Evolutionary conservation across 2,329 filamentous ascomycete genomes (phyloP).

Genomic region (Pyricularia sp.): DNA sequence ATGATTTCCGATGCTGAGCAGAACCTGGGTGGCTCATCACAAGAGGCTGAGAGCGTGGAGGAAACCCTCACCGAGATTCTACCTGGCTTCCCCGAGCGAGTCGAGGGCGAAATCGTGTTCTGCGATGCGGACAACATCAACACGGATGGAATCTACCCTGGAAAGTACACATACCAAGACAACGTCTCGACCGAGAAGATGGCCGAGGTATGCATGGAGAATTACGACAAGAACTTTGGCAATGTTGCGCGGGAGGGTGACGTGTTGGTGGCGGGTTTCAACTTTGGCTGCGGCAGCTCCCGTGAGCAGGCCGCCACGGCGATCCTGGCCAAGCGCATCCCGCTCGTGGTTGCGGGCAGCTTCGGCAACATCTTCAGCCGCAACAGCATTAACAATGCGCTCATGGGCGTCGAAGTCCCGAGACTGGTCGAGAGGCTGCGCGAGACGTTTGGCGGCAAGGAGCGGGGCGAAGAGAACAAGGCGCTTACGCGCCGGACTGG

Average conservation of each 20-base stretch:
- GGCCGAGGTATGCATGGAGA: constrained; percentile 87
- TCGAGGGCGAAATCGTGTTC: constrained; percentile 82
- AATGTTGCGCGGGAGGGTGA: constrained; percentile 57
- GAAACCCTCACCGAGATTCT: constrained; percentile 58
- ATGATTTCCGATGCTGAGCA: constrained; percentile 47
- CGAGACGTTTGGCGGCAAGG: constrained; percentile 38
- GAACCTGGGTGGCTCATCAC: constrained; percentile 21
- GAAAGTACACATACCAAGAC: constrained; percentile 83
- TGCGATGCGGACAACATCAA: constrained; percentile 76
- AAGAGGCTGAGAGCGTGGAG: constrained; percentile 19
- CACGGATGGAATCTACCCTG: constrained; percentile 88
- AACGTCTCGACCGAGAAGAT: constrained; percentile 67
- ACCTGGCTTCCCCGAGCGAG: constrained; percentile 76
- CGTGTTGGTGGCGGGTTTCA: constrained; percentile 77
- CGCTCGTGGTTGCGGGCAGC: constrained; percentile 69
- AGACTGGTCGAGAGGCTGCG: constrained; percentile 56
- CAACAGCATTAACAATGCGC: constrained; percentile 64
- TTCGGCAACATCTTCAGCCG: constrained; percentile 78
- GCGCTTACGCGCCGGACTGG: constrained; percentile 64
- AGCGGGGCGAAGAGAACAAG: constrained; percentile 35
- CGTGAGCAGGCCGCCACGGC: constrained; percentile 85
- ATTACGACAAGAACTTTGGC: constrained; percentile 73
- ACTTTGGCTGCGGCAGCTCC: constrained; percentile 77
- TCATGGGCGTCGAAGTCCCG: constrained; percentile 64
- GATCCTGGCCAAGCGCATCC: constrained; percentile 71